Base-by-base conservation (phyloP, 352 stramenopile species). In the Pythium plurisporium region DNA sequence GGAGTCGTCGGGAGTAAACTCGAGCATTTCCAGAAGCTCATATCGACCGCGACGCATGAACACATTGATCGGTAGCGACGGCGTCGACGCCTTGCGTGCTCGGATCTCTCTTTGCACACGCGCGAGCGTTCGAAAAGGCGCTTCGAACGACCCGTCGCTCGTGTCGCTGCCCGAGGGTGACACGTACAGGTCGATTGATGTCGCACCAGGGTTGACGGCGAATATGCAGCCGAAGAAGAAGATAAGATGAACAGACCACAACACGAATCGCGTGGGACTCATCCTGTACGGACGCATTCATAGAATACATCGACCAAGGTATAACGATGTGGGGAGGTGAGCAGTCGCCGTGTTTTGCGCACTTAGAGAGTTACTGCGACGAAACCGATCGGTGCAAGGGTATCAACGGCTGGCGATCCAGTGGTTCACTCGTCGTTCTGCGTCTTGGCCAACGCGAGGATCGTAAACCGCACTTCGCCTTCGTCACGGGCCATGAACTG, bases 401-500 rank as follows among this genome's bases (percentile, higher is more conserved):
- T n/a, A n/a, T n/a, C n/a, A n/a, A n/a, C n/a, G n/a, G n/a, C n/a
- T n/a, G n/a, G n/a, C n/a, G n/a, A 51, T 3, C 47, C 41, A 22
- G 27, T 43, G 19, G n/a, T 1, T 55, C 67, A 63, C 19, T 63
- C 57, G 31, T 74, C 57, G 29, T 62, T 64, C 27, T 58, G 36
- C 10, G 85, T 81, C 63, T 93, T 94, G 40, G 89, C 83, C 27
- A 98, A 73, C 20, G 91, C 91, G 19, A 98, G 69, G 52, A 98
- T 98, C 46, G 92, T 98, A 72, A 98, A 98, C 57, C 93, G 79
- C 58, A 98, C 75, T 72, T 98, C 94, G 56, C 80, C 86, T 59
- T 95, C 87, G 73, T 99, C 94, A 14, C 88, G 78, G 52, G 77
- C 79, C 91, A 99, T 99, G 57, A 98, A 98, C 53, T 95, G 67